Evolutionary conservation across 306 rosid species (phyloP), one percentile per base, ranked within the genome.

Genomic region (Arachis hypogaea): DNA sequence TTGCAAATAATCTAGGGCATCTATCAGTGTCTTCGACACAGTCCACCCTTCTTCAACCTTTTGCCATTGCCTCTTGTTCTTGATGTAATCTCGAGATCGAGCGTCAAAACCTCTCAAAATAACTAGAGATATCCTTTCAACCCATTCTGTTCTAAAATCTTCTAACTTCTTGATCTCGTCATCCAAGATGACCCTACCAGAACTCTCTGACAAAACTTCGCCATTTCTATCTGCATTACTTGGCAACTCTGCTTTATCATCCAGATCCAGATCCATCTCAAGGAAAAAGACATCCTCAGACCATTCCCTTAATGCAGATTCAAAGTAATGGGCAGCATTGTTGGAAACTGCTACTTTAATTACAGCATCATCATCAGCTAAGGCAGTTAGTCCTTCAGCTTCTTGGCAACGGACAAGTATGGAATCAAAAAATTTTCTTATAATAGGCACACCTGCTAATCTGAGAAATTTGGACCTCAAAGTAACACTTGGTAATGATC

Each of bases 361-460:
- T 71, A 94, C 68, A 80, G 91, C 98, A 78, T 83, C 95, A 54
- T 94, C 86, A 56, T 94, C 89, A 47, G 91, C 85, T 73, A 94
- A 70, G 71, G 97, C 98, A 52, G 98, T 91, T 72, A 89, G 70
- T 71, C 97, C 98, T 85, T 94, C 98, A 72, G 98, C 98, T 83
- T 94, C 98, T 83, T 94, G 97, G 89, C 98, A 94, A 71, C 97
- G 89, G 69, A 76, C 10, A 63, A 88, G 85, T 68, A 91, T 76
- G 73, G 87, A 84, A 43, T 83, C 89, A 78, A 78, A 81, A 83
- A 86, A 84, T 0, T 61, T 91, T 50, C 77, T 80, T 78, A 89
- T 68, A 59, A 94, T 81, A 28, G 97, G 95, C 28, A 78, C 65
- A 61, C 88, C 97, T 8, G 69, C 87, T 66, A 81, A 86, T 71